Percentiles rank a stretch among this genome's conserved stretches.
Conservation (phyloP, 1,139 yeast genomes). For the Lizanozyma gosingica region DNA sequence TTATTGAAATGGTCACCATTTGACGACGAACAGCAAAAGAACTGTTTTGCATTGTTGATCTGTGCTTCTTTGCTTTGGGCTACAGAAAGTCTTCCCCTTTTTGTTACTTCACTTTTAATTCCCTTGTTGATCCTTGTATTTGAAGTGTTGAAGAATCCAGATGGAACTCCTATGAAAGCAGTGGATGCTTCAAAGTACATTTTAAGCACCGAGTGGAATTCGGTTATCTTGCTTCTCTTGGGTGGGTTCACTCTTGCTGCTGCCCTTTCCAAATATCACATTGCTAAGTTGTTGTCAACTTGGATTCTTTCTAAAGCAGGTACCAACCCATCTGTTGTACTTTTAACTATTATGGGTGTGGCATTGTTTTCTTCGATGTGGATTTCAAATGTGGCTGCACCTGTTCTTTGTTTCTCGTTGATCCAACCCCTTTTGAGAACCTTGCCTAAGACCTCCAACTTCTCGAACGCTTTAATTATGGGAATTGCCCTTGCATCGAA, state of each 20-base stretch:
- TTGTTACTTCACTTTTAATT: constrained; percentile 55
- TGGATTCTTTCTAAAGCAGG: constrained; percentile 60
- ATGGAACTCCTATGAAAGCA: constrained; percentile 47
- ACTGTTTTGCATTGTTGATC: constrained; percentile 60
- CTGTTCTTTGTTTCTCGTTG: constrained; percentile 62
- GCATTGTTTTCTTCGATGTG: constrained; percentile 68
- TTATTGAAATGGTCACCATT: constrained; percentile 49
- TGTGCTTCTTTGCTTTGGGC: constrained; percentile 73
- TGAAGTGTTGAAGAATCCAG: constrained; percentile 44
- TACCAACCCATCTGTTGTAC: constrained; percentile 53
- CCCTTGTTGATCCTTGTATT: constrained; percentile 52
- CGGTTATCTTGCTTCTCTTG: constrained; percentile 57
- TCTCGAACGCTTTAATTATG: constrained; percentile 54
- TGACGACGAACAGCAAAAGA: constrained; percentile 48
- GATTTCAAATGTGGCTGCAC: constrained; percentile 76
- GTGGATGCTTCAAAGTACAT: constrained; percentile 46
- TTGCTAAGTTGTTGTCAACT: constrained; percentile 60
- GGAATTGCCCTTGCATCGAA: constrained; percentile 70
- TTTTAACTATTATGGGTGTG: constrained; percentile 58
- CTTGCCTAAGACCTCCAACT: constrained; percentile 50
- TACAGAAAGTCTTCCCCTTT: constrained; percentile 61
- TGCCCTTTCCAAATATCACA: constrained; percentile 60
- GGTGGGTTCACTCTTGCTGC: constrained; percentile 75
- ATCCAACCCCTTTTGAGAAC: constrained; percentile 58
- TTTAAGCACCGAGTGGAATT: constrained; percentile 62